Base-by-base conservation (phyloP, 495 filamentous ascomycete species). In the Lindgomyces ingoldianus region DNA sequence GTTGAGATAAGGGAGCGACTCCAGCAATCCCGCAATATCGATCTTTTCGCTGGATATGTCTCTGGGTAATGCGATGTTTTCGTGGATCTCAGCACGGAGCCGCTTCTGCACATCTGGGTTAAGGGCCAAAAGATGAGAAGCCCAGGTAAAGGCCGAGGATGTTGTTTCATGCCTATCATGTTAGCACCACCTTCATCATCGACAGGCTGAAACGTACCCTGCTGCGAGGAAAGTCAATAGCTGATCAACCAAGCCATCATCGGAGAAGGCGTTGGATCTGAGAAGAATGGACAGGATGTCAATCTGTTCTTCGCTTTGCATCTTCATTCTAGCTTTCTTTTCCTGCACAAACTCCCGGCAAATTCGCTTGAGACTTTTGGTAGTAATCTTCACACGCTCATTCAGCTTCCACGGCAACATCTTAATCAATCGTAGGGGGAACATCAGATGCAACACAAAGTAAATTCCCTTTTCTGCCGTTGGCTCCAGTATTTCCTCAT, bases 161-260 rank as follows among this genome's bases (percentile, higher is more conserved):
- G 81, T 83, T 21, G 83, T 84, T 76, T 84, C 83, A 54, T 84
- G 82, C 24, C 74, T 77, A 41, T 19, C 12, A 18, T 19, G 4
- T 1, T 36, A 12, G 33, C n/a, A n/a, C n/a, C n/a, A n/a, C n/a
- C n/a, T n/a, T n/a, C n/a, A n/a, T n/a, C n/a, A n/a, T n/a, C n/a
- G n/a, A n/a, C n/a, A n/a, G n/a, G n/a, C n/a, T 4, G 73, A 52
- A 66, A 76, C 78, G 3, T 63, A 73, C 73, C 77, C 78, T 4
- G 82, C 82, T 19, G 81, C 79, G 0, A 85, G 67, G 52, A 84
- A 84, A 0, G 81, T 85, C 55, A 84, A 71, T 71, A 84, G 76
- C 65, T 85, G 83, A 62, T 84, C 80, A 0, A 82, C 79, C 6
- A 85, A 62, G 33, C 78, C 75, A 0, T 80, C 76, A 48, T 84